Evolutionary conservation across 176 grass and related monocot genomes (phyloP), one percentile per base, ranked within the genome.

Genomic region (Puya raimondii): DNA sequence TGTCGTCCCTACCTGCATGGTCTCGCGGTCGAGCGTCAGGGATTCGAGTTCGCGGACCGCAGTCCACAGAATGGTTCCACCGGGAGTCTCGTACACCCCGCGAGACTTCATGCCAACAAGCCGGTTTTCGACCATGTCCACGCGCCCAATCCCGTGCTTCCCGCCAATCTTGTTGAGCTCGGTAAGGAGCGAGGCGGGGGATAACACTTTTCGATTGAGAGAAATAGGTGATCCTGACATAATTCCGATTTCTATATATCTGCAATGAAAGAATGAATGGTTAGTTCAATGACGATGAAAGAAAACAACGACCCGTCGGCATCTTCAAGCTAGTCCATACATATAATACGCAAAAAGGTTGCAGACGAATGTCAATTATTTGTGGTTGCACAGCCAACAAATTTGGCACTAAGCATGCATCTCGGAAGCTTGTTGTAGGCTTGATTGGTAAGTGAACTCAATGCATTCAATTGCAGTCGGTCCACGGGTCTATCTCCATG

Each of bases 21-120:
- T 80, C 50, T 97, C 86, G 47, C 89, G 76, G 74, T 92, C 93
- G n/a, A 92, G 67, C 0, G 86, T 97, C 48, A 97, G 49, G 18
- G 89, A 72, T 70, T 97, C 94, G 0, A 97, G 84, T 72, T 97
- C 94, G 3, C 89, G 84, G 14, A 82, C 89, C 0, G 86, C 86
- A 0, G 77, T 66, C 70, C 81, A 82, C 73, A 97, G 81, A 79
- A 97, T 92, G 64, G 94, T 97, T 66, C 94, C 94, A 58, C 94
- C 89, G 0, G 94, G 94, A 51, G 94, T 97, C 77, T 97, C 94
- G 1, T 92, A 97, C 1, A 97, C 77, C 0, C 94, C 94, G 1
- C 94, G 89, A 21, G 94, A 97, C 63, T 92, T 97, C 94, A 97
- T 97, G 26, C 94, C 94, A 2, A 97, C 94, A 0, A 97, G 79